Base-by-base conservation (phyloP, 257 asterid species). In the Solanum clarkiae region DNA sequence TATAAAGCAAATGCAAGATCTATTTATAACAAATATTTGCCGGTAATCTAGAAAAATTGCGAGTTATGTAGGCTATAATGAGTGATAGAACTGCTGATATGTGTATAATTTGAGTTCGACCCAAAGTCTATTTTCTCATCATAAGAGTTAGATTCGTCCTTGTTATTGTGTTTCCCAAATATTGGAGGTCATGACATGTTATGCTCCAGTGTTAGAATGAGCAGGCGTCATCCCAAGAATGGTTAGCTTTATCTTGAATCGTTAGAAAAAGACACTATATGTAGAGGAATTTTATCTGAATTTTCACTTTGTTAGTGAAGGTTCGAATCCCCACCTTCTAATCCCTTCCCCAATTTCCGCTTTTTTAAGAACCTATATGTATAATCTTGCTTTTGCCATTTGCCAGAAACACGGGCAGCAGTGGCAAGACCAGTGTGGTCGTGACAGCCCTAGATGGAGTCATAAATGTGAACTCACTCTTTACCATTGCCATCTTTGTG, bases 371-470 rank as follows among this genome's bases (percentile, higher is more conserved):
- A 56, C 5, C 12, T 18, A 57, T 57, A 57, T 57, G 63, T 57
- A 60, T 60, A 60, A 60, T 45, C 57, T 72, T 44, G 57, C 13
- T 72, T 47, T 72, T 72, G 81, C 40, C 7, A 72, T 72, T n/a
- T 72, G 13, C 86, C 62, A 71, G 84, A 32, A 85, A 92, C 53
- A 84, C 86, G 75, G 29, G 63, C 82, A 77, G 86, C 60, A 7
- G 86, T 59, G 71, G 91, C 84, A 95, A 97, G 81, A 93, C 97
- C 80, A 92, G 97, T 90, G 93, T 94, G 86, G 98, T 92, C 62
- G 95, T 95, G 83, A 92, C 95, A 68, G 98, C 99, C 71, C 97
- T 95, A 44, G 99, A 95, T 86, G 97, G 96, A 65, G 93, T 95
- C 1, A 98, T 94, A 24, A 95, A 92, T 49, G 98, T 94, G 45